These are phyloP conservation scores for Hanseniaspora lindneri DNA, from an alignment of 805 yeast species.

Conservation along the genomic window DNA sequence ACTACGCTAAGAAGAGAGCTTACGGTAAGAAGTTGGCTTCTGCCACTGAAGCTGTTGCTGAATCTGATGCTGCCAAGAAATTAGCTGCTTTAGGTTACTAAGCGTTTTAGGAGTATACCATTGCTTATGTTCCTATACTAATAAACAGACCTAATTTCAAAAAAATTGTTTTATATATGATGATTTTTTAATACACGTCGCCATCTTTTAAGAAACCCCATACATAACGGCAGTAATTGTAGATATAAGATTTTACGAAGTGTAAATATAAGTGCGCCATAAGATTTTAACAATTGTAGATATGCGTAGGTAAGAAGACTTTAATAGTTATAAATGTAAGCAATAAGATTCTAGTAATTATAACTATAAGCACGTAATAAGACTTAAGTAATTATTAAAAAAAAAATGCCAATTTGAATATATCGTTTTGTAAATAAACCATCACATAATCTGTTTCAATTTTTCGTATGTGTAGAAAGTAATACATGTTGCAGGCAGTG, in stretches of 20 bases:
- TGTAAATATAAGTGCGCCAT: no score
- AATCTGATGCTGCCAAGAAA: constrained; percentile 80
- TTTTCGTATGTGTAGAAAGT: constrained; percentile 80
- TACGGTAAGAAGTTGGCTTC: constrained; percentile 81
- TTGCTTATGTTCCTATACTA: not conserved
- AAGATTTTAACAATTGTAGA: no score
- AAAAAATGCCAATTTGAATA: no score
- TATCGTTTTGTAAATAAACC: constrained; percentile 11
- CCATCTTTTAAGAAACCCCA: constrained; percentile 16
- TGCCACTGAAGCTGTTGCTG: constrained; percentile 79
- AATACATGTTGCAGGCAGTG: constrained; percentile 84
- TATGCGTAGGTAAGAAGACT: no score
- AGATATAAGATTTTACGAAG: no score
- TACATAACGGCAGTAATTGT: not conserved
- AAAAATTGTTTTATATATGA: not conserved
- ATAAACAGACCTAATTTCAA: not conserved
- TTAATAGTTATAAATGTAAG: no score
- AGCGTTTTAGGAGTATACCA: constrained; percentile 26
- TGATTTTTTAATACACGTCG: not conserved
- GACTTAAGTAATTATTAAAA: no score
- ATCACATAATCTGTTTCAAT: no score
- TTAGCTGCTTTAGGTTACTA: constrained; percentile 97
- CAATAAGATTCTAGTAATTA: no score
- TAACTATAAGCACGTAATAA: no score
- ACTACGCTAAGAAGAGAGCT: constrained; percentile 97